phyloP scores from a whole-genome alignment of 805 yeast genomes.

The Jamesozyma lodderae region DNA sequence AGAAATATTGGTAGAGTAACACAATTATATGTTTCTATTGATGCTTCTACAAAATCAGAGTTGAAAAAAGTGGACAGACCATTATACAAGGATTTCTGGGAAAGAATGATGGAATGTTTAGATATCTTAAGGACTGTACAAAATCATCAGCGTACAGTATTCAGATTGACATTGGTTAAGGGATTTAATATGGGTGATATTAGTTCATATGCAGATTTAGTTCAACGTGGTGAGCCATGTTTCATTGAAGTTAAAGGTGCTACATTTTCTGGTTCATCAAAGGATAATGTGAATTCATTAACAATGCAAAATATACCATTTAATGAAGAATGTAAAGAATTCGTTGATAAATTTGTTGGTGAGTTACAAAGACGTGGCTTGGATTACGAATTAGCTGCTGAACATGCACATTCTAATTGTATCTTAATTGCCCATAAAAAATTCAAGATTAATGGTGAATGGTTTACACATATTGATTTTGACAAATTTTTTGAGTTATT shows the following conservation, averaged over 20 bases:
- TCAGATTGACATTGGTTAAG: slow-evolving; percentile 81
- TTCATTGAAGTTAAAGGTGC: slow-evolving; percentile 92
- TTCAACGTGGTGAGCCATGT: slow-evolving; percentile 71
- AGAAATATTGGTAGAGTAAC: slow-evolving; percentile 66
- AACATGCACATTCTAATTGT: slow-evolving; percentile 93
- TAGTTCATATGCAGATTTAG: slow-evolving; percentile 78
- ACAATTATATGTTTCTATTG: slow-evolving; percentile 85
- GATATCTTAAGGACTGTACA: slow-evolving; percentile 69
- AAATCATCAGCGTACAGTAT: slow-evolving; percentile 80
- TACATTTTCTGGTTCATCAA: slow-evolving; percentile 86
- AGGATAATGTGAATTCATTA: slow-evolving; percentile 74
- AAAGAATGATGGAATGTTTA: slow-evolving; percentile 68
- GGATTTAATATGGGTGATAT: slow-evolving; percentile 84
- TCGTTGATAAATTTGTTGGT: slow-evolving; percentile 54
- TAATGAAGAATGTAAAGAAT: slow-evolving; percentile 77
- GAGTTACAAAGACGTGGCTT: slow-evolving; percentile 61
- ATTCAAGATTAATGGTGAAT: slow-evolving; percentile 59
- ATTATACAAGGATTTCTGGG: slow-evolving; percentile 86
- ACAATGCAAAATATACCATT: slow-evolving; percentile 95
- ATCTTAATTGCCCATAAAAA: slow-evolving; percentile 69
- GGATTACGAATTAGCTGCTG: slow-evolving; percentile 79
- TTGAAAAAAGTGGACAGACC: slow-evolving; percentile 84
- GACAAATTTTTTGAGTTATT: slow-evolving; percentile 63
- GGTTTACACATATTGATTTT: slow-evolving; percentile 89
- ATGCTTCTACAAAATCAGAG: slow-evolving; percentile 80